Evolutionary conservation across 1,284 basidiomycete genomes (phyloP).

Genomic region (Moesziomyces sp.): DNA sequence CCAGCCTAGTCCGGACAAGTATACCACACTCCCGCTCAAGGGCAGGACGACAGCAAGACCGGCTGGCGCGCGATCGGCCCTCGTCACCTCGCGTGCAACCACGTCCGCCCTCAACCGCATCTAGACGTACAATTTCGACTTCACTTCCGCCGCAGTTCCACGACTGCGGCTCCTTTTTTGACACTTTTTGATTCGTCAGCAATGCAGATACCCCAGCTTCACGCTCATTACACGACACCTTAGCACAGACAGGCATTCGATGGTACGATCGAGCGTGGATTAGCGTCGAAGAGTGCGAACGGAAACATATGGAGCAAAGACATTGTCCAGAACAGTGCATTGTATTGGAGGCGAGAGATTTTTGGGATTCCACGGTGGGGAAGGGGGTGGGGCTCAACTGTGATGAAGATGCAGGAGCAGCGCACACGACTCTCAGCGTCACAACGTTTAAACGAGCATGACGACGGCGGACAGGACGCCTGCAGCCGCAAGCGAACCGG

Average conservation of each 20-base stretch:
- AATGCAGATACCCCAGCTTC: background rate
- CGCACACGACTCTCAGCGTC: background rate
- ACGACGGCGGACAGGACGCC: slow-evolving; percentile 17
- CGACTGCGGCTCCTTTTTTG: background rate
- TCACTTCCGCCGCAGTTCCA: background rate
- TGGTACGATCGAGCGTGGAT: too few relatives aligned
- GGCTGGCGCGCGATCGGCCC: slow-evolving; percentile 16
- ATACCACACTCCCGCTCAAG: slow-evolving; percentile 8
- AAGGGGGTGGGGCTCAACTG: background rate
- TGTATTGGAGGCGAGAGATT: background rate
- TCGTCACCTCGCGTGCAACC: slow-evolving; percentile 10
- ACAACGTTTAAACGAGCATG: slow-evolving; percentile 20
- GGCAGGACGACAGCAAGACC: slow-evolving; percentile 6
- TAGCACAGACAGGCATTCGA: background rate
- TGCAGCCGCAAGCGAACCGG: slow-evolving; percentile 8
- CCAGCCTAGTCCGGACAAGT: slow-evolving; percentile 5
- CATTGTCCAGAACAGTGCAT: background rate
- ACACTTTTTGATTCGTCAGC: background rate
- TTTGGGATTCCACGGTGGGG: too few relatives aligned
- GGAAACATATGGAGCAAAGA: background rate
- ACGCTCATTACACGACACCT: slow-evolving; percentile 7
- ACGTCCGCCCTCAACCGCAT: slow-evolving; percentile 13
- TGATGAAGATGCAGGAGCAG: background rate
- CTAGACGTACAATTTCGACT: slow-evolving; percentile 5
- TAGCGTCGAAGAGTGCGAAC: too few relatives aligned